Evolutionary conservation across 2,329 filamentous ascomycete genomes (phyloP), one percentile per base, ranked within the genome.

Genomic region (Chrysoporthe deuterocubensis): DNA sequence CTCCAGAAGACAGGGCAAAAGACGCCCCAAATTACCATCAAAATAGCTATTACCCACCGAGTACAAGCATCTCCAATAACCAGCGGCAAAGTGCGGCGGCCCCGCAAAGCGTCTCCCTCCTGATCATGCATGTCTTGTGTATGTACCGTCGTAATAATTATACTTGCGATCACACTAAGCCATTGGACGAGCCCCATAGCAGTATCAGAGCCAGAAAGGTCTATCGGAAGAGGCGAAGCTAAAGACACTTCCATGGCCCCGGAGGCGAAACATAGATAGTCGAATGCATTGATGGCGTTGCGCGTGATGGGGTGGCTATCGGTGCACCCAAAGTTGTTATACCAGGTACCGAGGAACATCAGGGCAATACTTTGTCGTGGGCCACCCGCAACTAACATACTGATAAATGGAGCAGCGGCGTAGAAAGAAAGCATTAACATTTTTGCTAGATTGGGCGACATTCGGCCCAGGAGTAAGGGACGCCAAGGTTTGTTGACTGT

Each of bases 231-330:
- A 14, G 40, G 2, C 8, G n/a, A n/a, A 14, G 26, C 32, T 16
- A 59, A 37, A 5, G 50, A 50, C 0, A 69, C 68, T 43, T 69
- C 65, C 32, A 69, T 63, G 5, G 65, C 65, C 8, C 65, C 68
- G 11, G 66, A 64, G 16, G 43, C 32, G 48, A 67, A 67, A 34
- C 61, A 65, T 2, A 54, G 52, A 58, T 70, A 73, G 34, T 65
- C 71, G n/a, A 72, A 40, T 8, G 72, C 67, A 37, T 71, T 72
- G 50, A 74, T 67, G 9, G 69, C 50, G 44, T 71, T 67, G 40
- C 66, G 72, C 5, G 78, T 73, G 71, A 76, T 74, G 69, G 72
- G 71, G 69, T 64, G 62, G 3, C n/a, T 42, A 32, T 78, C 74
- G 6, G 70, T 71, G 69, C 72, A 76, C 2, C 72, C 69, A 1